Conservation (phyloP, 2,329 filamentous ascomycete species). For the Niveomyces coronatus region DNA sequence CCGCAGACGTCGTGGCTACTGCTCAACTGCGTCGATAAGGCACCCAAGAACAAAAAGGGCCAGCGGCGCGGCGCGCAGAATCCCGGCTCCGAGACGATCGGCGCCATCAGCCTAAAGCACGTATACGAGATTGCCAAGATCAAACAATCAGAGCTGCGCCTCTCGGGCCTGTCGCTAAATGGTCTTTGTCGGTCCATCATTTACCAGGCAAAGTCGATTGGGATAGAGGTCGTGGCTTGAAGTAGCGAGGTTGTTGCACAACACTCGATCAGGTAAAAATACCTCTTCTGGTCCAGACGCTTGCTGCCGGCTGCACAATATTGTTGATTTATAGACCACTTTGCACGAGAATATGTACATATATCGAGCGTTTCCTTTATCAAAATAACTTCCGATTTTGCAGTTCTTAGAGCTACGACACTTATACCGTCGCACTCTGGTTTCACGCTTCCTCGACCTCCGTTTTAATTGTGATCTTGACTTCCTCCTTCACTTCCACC, state of each 20-base stretch:
- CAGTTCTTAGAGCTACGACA: too few species aligned
- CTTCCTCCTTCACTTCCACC: conserved; percentile 10
- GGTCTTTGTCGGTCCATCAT: conserved; percentile 66
- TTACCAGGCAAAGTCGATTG: conserved; percentile 64
- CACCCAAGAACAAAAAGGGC: conserved; percentile 61
- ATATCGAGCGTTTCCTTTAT: too few species aligned
- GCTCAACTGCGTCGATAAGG: conserved; percentile 64
- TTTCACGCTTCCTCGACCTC: neutral
- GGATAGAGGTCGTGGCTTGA: conserved; percentile 59
- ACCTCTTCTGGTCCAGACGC: too few species aligned
- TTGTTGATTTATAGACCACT: conserved; percentile 3
- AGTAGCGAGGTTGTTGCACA: too few species aligned
- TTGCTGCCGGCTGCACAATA: conserved; percentile 8
- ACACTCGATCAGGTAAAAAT: too few species aligned
- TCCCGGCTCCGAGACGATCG: conserved; percentile 68
- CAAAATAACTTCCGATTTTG: too few species aligned
- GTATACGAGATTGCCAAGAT: conserved; percentile 97
- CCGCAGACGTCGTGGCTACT: conserved; percentile 89
- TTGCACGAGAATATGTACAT: conserved; percentile 6
- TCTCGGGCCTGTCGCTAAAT: conserved; percentile 62
- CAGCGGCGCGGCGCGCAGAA: conserved; percentile 68
- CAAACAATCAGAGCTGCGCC: conserved; percentile 68
- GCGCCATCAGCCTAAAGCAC: conserved; percentile 84
- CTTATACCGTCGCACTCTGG: too few species aligned
- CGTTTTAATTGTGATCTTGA: conserved; percentile 12